Evolutionary conservation across 129 eudicot genomes (phyloP).

Genomic region (Calendula officinalis): DNA sequence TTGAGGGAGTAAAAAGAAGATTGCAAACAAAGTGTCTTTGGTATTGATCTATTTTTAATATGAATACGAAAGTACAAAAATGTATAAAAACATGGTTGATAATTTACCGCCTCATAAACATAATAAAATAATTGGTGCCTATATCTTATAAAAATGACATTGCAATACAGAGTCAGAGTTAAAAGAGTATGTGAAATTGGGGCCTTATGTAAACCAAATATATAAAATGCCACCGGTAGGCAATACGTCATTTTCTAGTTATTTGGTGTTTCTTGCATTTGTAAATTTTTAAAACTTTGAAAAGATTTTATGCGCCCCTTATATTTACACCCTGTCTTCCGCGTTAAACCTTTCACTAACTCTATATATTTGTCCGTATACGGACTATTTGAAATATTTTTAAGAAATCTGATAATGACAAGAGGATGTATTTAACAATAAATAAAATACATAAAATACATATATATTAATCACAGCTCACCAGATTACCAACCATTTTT

Average conservation of each 20-base stretch:
- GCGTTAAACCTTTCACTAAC: slow-evolving; percentile 35
- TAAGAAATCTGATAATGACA: too few species aligned
- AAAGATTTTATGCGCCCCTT: neutral
- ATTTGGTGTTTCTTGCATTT: slow-evolving; percentile 5
- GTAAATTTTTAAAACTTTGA: neutral
- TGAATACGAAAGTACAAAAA: neutral
- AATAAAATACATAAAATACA: too few species aligned
- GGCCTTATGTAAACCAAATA: neutral
- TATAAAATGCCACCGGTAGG: slow-evolving; percentile 23
- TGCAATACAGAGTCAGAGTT: slow-evolving; percentile 1
- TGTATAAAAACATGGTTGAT: slow-evolving; percentile 1
- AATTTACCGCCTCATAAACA: neutral
- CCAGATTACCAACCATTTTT: too few species aligned
- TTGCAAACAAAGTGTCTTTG: too few species aligned
- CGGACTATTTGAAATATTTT: slow-evolving; percentile 5
- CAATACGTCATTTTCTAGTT: slow-evolving; percentile 23
- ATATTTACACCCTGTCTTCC: slow-evolving; percentile 31
- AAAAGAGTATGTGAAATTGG: neutral
- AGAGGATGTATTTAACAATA: too few species aligned
- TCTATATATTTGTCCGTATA: slow-evolving; percentile 25
- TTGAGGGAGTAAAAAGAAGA: too few species aligned
- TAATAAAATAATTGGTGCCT: neutral
- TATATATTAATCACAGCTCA: too few species aligned
- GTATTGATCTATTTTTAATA: too few species aligned
- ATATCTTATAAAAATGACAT: neutral